Evolutionary conservation across 495 filamentous ascomycete genomes (phyloP), one percentile per base, ranked within the genome.

Genomic region (Sporormia fimetaria): DNA sequence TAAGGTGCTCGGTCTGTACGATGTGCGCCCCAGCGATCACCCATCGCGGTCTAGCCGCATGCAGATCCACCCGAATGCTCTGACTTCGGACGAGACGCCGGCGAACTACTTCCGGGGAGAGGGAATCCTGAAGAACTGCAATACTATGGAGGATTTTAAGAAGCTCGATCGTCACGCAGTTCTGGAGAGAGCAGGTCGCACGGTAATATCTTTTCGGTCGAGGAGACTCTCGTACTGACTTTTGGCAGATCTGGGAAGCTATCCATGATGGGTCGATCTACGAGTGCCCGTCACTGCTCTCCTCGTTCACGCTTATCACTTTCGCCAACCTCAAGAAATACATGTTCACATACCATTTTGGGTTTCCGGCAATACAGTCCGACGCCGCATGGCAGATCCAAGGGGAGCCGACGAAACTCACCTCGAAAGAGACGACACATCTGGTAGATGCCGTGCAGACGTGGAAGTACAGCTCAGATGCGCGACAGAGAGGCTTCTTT

Each of bases 271-370:
- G 87, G 14, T 92, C 83, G 5, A 94, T 98, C 48, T 94, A 87
- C 60, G 87, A 84, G 8, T 83, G 84, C 21, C 90, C 92, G 9
- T 94, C 88, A 21, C 68, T 96, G 7, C 75, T 98, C 12, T 73
- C 85, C 1, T 87, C 81, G 6, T 96, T 95, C 61, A 64, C 78
- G 6, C 74, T 90, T 28, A 75, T 95, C 31, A 93, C 83, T n/a
- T 98, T 84, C 59, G 88, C 90, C 31, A 85, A 96, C 58, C 68
- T 98, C 16, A 98, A 98, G 64, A 93, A 87, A 56, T 95, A 94
- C 63, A 80, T 73, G 38, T 95, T 96, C 52, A 81, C 77, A 18
- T 94, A 94, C 61, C 87, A 87, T 75, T 94, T 95, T 59, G 90
- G 76, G 1, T 98, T 90, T 56, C 90, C 90, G 11, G 84, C 90